These are phyloP conservation scores for Podila minutissima DNA, from an alignment of 192 early-diverging fungal genomes.

Conservation along the genomic window DNA sequence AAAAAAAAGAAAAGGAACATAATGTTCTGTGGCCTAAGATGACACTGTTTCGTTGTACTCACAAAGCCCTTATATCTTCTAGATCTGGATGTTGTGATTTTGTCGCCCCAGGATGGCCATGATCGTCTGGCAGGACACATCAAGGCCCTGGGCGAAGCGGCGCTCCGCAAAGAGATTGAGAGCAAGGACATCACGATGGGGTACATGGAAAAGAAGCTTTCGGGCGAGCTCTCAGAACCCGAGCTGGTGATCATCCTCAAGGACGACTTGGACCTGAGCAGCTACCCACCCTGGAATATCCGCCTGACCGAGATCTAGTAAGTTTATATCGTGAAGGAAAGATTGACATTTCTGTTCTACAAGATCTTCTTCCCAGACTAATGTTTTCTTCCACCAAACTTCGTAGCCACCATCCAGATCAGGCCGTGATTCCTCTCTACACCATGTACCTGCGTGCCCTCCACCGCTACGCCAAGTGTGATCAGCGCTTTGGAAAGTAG, in stretches of 20 bases:
- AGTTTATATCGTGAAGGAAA: not conserved
- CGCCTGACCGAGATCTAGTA: constrained; percentile 58
- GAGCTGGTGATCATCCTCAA: constrained; percentile 53
- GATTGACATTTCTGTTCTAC: too few species aligned
- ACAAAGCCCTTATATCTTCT: not conserved
- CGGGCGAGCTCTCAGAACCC: constrained; percentile 49
- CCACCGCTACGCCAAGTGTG: constrained; percentile 51
- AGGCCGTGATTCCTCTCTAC: constrained; percentile 44
- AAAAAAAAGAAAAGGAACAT: not conserved
- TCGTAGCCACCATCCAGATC: constrained; percentile 47
- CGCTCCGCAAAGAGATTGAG: constrained; percentile 13
- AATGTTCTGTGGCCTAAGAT: not conserved
- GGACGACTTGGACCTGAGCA: constrained; percentile 51
- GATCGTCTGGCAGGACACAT: constrained; percentile 25
- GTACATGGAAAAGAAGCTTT: constrained; percentile 21
- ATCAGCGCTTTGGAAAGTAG: constrained; percentile 55
- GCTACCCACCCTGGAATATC: constrained; percentile 57
- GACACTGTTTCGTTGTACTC: too few species aligned
- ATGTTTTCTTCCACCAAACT: not conserved
- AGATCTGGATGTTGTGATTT: constrained; percentile 46
- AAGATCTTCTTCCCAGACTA: not conserved
- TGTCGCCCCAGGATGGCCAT: constrained; percentile 32
- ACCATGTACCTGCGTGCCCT: constrained; percentile 48
- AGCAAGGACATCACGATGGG: constrained; percentile 35
- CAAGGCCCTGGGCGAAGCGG: constrained; percentile 21